phyloP scores from a whole-genome alignment of 2,329 filamentous ascomycete genomes.

The Colletotrichum agaves region DNA sequence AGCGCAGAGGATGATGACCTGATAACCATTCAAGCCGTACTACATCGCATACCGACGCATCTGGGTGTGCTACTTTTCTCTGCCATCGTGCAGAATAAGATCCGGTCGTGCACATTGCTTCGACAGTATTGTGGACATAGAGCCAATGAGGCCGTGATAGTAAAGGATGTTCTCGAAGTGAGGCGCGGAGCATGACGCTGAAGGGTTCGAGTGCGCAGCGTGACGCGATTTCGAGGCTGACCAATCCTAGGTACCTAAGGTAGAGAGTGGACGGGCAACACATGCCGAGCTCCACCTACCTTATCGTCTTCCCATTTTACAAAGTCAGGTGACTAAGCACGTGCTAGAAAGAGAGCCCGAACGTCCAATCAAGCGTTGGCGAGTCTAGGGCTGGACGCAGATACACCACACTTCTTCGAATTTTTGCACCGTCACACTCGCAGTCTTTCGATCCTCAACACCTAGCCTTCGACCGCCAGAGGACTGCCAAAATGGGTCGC shows the following conservation, averaged over 20 bases:
- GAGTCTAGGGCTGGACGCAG: too few relatives aligned
- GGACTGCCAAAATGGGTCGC: slow-evolving; percentile 61
- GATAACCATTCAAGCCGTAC: not conserved
- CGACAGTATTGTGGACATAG: slow-evolving; percentile 4
- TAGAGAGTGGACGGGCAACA: too few relatives aligned
- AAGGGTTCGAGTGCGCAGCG: not conserved
- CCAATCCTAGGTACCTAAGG: too few relatives aligned
- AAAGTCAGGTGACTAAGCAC: slow-evolving; percentile 19
- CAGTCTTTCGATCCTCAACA: slow-evolving; percentile 22
- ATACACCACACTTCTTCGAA: too few relatives aligned
- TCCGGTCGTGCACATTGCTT: slow-evolving; percentile 3
- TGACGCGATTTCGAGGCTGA: slow-evolving; percentile 29
- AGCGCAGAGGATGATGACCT: not conserved
- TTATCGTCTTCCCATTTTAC: not conserved
- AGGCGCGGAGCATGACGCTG: slow-evolving; percentile 24
- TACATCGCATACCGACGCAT: not conserved
- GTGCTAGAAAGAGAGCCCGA: slow-evolving; percentile 28
- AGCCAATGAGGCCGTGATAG: not conserved
- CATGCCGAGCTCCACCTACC: not conserved
- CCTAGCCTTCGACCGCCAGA: slow-evolving; percentile 38
- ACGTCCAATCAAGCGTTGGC: slow-evolving; percentile 3
- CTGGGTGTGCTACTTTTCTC: not conserved
- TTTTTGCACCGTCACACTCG: too few relatives aligned
- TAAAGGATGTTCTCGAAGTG: slow-evolving; percentile 23
- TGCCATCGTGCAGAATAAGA: not conserved